These are phyloP conservation scores for Aschersonia sp. DNA, from an alignment of 2,329 filamentous ascomycete genomes.

Conservation along the genomic window DNA sequence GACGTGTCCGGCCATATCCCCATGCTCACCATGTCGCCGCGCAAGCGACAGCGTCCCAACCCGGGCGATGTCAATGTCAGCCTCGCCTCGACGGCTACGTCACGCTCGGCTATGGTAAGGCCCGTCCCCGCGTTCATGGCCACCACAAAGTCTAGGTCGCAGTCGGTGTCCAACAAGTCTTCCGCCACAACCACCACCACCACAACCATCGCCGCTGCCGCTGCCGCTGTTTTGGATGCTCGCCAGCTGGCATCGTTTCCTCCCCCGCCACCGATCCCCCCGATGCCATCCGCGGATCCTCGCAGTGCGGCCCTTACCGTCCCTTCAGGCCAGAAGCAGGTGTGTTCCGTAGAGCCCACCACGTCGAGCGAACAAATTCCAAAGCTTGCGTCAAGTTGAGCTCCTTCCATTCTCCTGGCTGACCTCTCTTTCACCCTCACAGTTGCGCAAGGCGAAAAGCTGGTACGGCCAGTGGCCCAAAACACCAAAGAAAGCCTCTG, in stretches of 20 bases:
- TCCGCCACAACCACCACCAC: neutral
- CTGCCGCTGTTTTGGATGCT: neutral
- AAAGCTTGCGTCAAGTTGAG: too few relatives aligned
- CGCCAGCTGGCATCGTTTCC: neutral
- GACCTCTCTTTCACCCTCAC: neutral
- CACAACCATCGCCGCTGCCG: neutral
- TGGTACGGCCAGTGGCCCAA: slow-evolving; percentile 52
- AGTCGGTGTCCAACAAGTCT: slow-evolving; percentile 1
- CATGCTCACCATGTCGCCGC: slow-evolving; percentile 14
- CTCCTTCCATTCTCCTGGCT: neutral
- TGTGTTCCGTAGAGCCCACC: neutral
- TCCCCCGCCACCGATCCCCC: neutral
- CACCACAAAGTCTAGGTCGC: neutral
- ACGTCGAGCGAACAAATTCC: too few relatives aligned
- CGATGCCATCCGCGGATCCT: neutral
- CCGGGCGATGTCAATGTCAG: slow-evolving; percentile 10
- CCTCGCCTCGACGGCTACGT: slow-evolving; percentile 6
- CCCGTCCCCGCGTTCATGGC: neutral
- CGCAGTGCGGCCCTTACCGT: neutral
- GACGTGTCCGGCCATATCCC: neutral
- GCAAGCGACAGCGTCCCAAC: slow-evolving; percentile 18
- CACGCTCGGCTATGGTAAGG: neutral
- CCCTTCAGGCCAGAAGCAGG: slow-evolving; percentile 5
- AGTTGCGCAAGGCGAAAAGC: slow-evolving; percentile 39
- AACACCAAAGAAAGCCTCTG: slow-evolving; percentile 39